A percentile compares a stretch with the other conserved stretches of the same genome.
These are phyloP conservation scores for Cladosporium sp. DNA, from an alignment of 2,329 filamentous ascomycete species.

Conservation along the genomic window DNA sequence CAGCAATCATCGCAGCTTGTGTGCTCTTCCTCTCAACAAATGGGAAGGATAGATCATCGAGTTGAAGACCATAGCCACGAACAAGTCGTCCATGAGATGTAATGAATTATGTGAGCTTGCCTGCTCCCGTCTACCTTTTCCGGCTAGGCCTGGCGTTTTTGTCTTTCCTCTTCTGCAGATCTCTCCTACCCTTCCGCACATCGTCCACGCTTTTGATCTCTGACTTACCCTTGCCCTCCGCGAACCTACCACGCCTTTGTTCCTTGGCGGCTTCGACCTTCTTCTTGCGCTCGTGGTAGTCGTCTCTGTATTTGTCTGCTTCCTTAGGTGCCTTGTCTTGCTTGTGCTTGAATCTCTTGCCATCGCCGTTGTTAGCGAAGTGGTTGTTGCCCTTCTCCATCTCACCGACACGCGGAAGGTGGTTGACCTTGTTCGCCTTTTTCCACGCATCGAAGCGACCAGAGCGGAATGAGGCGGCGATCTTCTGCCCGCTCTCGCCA, in stretches of 20 bases:
- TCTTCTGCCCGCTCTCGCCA: conserved; percentile 92
- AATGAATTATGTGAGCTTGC: background rate
- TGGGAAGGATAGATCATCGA: conserved; percentile 10
- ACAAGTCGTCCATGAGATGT: background rate
- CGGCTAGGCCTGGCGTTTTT: conserved; percentile 75
- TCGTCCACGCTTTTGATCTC: conserved; percentile 80
- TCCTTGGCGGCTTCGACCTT: conserved; percentile 80
- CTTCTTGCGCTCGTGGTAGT: conserved; percentile 88
- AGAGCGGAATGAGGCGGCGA: conserved; percentile 86
- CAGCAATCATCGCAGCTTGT: conserved; percentile 60
- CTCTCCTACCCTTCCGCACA: conserved; percentile 72
- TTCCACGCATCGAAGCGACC: conserved; percentile 92
- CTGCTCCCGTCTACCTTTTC: conserved; percentile 12
- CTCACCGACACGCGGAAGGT: conserved; percentile 77
- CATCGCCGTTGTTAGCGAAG: conserved; percentile 32
- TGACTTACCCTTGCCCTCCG: conserved; percentile 64
- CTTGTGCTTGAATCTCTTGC: conserved; percentile 74
- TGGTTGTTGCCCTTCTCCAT: conserved; percentile 48
- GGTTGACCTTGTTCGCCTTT: conserved; percentile 72
- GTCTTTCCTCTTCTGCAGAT: conserved; percentile 68
- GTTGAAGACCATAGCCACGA: background rate
- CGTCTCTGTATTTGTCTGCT: conserved; percentile 85
- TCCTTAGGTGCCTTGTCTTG: conserved; percentile 83
- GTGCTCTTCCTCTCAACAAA: conserved; percentile 52
- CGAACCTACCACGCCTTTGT: conserved; percentile 69